A percentile compares a stretch with the other conserved stretches of the same genome.
phyloP scores from a whole-genome alignment of 768 basidiomycete genomes.

The Cubamyces lactineus region DNA sequence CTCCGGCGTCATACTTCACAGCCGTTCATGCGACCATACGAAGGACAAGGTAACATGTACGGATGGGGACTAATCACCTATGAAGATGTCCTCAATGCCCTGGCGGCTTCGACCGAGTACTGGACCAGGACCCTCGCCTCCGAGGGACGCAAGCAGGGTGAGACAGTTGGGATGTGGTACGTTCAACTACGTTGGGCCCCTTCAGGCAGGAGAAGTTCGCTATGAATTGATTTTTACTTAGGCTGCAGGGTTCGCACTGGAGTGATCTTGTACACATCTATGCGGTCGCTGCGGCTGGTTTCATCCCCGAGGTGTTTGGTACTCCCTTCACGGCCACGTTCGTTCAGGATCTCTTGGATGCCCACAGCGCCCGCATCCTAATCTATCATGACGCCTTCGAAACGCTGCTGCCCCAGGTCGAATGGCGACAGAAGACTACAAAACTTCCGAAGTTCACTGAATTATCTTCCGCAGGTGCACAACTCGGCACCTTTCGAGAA shows the following conservation, averaged over 20 bases:
- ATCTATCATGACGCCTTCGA: constrained; percentile 10
- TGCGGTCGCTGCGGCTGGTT: constrained; percentile 30
- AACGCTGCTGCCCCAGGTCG: background rate
- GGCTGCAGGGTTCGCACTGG: constrained; percentile 33
- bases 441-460: constrained; percentile 4
- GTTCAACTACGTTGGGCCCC: background rate
- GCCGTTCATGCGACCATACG: constrained; percentile 15
- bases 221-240: background rate
- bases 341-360: constrained; percentile 23
- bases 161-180: constrained; percentile 14
- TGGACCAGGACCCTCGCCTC: background rate
- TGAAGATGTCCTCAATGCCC: constrained; percentile 8
- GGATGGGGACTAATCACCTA: constrained; percentile 12
- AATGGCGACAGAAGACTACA: constrained; percentile 3
- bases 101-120: background rate
- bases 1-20: background rate
- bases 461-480: background rate
- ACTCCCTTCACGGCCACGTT: constrained; percentile 20
- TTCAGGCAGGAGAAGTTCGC: background rate
- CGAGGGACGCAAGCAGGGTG: constrained; percentile 6
- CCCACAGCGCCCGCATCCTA: constrained; percentile 14
- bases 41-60: background rate
- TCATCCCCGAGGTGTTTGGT: constrained; percentile 32
- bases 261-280: constrained; percentile 31
- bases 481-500: background rate